phyloP scores from a whole-genome alignment of 139 green algal genomes.

The Microglena sp. region DNA sequence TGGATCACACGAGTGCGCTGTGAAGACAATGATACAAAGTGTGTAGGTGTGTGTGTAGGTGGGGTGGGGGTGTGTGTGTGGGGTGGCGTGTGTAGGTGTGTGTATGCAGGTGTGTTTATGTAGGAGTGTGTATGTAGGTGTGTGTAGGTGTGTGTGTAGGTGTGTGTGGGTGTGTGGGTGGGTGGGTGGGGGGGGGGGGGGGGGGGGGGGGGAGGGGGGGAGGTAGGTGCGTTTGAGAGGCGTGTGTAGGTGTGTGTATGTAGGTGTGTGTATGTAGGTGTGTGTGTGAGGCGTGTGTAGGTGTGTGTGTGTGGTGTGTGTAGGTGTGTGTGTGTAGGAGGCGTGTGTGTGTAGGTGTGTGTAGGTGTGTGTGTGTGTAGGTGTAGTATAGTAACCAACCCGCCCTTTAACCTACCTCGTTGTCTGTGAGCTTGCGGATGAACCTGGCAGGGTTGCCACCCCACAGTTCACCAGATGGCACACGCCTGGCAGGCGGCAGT shows the following conservation, averaged over 20 bases:
- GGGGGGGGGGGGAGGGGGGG: neutral
- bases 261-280: neutral
- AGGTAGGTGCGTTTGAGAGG: too few relatives aligned
- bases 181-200: neutral
- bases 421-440: conserved; percentile 61
- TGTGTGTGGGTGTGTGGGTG: neutral
- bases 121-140: neutral
- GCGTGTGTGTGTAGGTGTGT: neutral
- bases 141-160: neutral
- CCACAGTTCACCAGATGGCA: conserved; percentile 82
- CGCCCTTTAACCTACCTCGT: conserved; percentile 57
- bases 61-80: neutral
- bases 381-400: too few relatives aligned
- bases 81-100: neutral
- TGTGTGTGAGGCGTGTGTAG: neutral
- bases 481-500: conserved; percentile 61
- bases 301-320: neutral
- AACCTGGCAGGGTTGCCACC: conserved; percentile 69
- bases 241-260: neutral
- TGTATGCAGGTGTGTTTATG: neutral
- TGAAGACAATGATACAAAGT: too few relatives aligned
- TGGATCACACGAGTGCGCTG: too few relatives aligned
- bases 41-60: too few relatives aligned
- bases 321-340: neutral
- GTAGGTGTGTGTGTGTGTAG: neutral